A percentile compares a stretch with the other conserved stretches of the same genome.
phyloP scores from a whole-genome alignment of 2,329 filamentous ascomycete genomes.

The Lecanicillium sp. region DNA sequence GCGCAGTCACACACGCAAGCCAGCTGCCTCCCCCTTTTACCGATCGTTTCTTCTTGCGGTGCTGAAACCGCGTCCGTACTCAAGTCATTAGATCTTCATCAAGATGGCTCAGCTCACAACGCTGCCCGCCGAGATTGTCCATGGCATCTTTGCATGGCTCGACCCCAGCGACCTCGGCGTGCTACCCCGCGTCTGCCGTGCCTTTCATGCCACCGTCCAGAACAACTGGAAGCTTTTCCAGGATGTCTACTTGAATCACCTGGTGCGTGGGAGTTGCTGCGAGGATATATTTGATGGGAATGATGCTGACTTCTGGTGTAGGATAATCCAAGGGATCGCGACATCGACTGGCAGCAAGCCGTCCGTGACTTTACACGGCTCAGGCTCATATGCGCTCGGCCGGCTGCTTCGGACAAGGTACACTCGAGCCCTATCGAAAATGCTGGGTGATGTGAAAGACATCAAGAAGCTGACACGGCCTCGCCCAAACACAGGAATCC shows the following conservation, averaged over 20 bases:
- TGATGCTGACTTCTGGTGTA: constrained; percentile 11
- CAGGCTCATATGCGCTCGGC: constrained; percentile 34
- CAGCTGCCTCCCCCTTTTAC: too few relatives aligned
- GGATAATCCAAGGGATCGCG: constrained; percentile 29
- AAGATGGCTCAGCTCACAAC: constrained; percentile 30
- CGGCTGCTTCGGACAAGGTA: constrained; percentile 34
- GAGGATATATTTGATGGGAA: too few relatives aligned
- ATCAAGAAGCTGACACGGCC: constrained; percentile 1
- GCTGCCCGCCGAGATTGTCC: constrained; percentile 58
- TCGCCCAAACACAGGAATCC: constrained; percentile 25
- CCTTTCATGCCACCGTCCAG: constrained; percentile 48
- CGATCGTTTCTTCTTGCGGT: too few relatives aligned
- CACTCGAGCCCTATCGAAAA: constrained; percentile 4
- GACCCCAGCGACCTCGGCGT: constrained; percentile 49
- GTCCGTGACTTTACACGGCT: constrained; percentile 40
- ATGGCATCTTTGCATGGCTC: constrained; percentile 53
- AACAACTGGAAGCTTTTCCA: constrained; percentile 56
- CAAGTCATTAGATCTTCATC: too few relatives aligned
- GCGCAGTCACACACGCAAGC: too few relatives aligned
- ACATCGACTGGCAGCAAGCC: constrained; percentile 38
- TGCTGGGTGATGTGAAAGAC: neutral
- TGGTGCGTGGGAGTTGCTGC: constrained; percentile 36
- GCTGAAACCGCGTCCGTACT: too few relatives aligned
- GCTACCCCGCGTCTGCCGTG: constrained; percentile 46
- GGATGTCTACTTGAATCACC: constrained; percentile 51